Evolutionary conservation across 257 asterid species (phyloP).

Genomic region (Striga asiatica): DNA sequence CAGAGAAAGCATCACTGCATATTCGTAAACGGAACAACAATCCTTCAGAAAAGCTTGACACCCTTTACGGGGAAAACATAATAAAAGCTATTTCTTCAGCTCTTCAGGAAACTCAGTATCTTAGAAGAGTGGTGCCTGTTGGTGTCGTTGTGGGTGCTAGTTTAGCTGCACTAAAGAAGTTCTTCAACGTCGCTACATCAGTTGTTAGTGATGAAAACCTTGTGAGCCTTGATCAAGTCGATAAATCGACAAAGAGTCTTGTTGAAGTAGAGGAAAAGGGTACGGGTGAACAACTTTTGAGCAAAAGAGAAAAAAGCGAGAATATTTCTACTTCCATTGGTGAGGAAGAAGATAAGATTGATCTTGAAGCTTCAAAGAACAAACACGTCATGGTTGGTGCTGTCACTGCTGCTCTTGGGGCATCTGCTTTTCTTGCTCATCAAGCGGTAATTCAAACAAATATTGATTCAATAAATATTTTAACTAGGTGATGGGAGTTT

Average conservation of each 20-base stretch:
- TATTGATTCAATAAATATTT: no score
- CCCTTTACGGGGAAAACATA: conserved; percentile 51
- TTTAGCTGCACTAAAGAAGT: conserved; percentile 65
- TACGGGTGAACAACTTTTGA: conserved; percentile 15
- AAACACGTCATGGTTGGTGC: conserved; percentile 62
- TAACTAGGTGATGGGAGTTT: conserved; percentile 7
- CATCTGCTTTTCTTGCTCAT: conserved; percentile 69
- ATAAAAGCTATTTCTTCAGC: conserved; percentile 52
- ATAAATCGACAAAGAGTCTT: conserved; percentile 18
- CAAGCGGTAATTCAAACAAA: conserved; percentile 74
- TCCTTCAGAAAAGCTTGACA: conserved; percentile 27
- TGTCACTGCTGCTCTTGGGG: conserved; percentile 92
- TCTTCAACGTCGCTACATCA: conserved; percentile 43
- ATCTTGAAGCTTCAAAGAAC: conserved; percentile 26
- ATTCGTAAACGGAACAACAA: conserved; percentile 15
- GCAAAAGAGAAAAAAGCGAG: conserved; percentile 12
- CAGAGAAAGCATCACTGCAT: conserved; percentile 26
- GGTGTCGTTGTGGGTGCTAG: conserved; percentile 84
- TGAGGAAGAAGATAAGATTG: conserved; percentile 23
- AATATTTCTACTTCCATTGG: conserved; percentile 16
- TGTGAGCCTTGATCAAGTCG: conserved; percentile 22
- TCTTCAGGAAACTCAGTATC: conserved; percentile 48
- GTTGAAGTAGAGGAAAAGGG: conserved; percentile 19
- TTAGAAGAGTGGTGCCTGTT: conserved; percentile 62
- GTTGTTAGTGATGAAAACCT: conserved; percentile 29